A percentile compares a stretch with the other conserved stretches of the same genome.
Evolutionary conservation across 768 basidiomycete species (phyloP).

Genomic region (Pholiota conissans): DNA sequence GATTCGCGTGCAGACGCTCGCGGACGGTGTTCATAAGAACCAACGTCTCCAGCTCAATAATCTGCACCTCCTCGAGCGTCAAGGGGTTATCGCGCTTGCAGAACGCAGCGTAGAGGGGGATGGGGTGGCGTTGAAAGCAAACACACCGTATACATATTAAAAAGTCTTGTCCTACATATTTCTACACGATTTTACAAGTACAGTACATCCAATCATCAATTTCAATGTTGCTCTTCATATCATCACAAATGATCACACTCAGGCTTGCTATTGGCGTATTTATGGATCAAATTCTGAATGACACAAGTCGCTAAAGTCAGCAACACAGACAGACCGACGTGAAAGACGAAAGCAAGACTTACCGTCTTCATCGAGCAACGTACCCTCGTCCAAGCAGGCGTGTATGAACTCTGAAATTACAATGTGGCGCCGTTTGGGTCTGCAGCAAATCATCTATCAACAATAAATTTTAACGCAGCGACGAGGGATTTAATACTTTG

Average conservation of each 20-base stretch:
- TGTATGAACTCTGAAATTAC: constrained; percentile 77
- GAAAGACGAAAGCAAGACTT: constrained; percentile 21
- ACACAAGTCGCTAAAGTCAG: background rate
- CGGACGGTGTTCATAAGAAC: no score
- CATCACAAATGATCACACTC: no score
- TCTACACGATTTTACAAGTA: background rate
- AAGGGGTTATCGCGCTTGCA: no score
- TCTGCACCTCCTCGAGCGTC: no score
- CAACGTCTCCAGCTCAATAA: no score
- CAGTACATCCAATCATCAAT: background rate
- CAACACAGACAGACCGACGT: background rate
- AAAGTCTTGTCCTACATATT: background rate
- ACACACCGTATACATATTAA: no score
- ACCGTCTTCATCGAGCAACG: constrained; percentile 86
- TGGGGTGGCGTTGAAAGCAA: no score
- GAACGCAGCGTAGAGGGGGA: no score
- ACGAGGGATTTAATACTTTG: constrained; percentile 48
- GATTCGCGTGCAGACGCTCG: no score
- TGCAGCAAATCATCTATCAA: no score
- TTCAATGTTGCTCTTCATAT: constrained; percentile 1
- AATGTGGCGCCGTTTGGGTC: constrained; percentile 79
- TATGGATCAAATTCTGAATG: constrained; percentile 26
- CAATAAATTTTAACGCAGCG: background rate
- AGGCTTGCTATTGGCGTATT: background rate
- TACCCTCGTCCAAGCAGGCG: constrained; percentile 80